These are phyloP conservation scores for Pythium folliculosum DNA, from an alignment of 352 stramenopile genomes.

Conservation along the genomic window DNA sequence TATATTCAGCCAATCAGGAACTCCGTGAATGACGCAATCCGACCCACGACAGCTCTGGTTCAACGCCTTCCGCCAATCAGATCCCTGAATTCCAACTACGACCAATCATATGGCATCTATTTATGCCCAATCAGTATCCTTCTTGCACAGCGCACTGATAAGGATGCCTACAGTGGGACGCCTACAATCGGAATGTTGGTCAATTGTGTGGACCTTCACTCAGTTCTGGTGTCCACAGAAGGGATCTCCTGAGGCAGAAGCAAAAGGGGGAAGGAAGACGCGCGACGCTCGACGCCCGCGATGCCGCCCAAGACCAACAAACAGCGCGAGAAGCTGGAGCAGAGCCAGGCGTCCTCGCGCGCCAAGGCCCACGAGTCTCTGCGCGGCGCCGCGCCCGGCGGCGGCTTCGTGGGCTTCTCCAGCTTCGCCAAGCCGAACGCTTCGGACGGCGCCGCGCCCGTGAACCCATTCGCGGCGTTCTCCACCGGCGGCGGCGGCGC, in stretches of 20 bases:
- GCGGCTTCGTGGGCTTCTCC: constrained; percentile 73
- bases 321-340: constrained; percentile 86
- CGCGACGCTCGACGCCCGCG: too few relatives aligned
- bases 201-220: constrained; percentile 26
- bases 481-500: constrained; percentile 22
- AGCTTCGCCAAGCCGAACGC: constrained; percentile 47
- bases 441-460: neutral
- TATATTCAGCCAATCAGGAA: constrained; percentile 22
- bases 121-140: neutral
- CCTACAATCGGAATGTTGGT: constrained; percentile 12
- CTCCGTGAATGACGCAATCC: neutral
- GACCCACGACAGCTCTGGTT: neutral
- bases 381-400: constrained; percentile 15
- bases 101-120: constrained; percentile 14
- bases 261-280: neutral
- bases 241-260: neutral
- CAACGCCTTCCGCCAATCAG: constrained; percentile 23
- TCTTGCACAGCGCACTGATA: constrained; percentile 1
- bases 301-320: constrained; percentile 83
- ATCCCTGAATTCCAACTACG: neutral
- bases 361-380: constrained; percentile 71
- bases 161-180: neutral
- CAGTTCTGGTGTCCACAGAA: constrained; percentile 13
- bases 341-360: constrained; percentile 79
- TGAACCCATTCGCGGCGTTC: constrained; percentile 28